Base-by-base conservation (phyloP, 2,329 filamentous ascomycete genomes). In the Xylaria sp. region DNA sequence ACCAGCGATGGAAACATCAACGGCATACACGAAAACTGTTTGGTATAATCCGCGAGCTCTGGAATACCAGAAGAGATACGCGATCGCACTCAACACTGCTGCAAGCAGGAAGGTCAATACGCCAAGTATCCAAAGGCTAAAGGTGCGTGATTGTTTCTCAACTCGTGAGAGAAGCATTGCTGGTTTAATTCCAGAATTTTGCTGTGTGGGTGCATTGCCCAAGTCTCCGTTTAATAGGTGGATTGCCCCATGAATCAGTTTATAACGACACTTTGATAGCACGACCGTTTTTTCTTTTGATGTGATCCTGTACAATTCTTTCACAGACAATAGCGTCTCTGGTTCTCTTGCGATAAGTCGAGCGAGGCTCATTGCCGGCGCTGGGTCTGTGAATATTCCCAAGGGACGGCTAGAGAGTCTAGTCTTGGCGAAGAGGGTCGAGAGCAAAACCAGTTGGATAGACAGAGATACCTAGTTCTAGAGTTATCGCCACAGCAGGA, bases 11-110 rank as follows among this genome's bases (percentile, higher is more conserved):
- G 55, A 56, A 34, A 61, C 44, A 21, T 53, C 16, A 7, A 61
- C 51, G 19, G 44, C 39, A 17, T 58, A 61, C 11, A 61, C 55
- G 24, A 61, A 61, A 7, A 48, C 39, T 8, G 58, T 56, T 13
- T 61, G 45, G 22, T 61, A 61, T 29, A 61, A 38, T 2, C 55
- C 58, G 9, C 39, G 22, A 16, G 19, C 34, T 8, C 51, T 24
- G 11, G 46, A 40, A n/a, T 48, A 55, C 40, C 42, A 48, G 21
- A 53, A 61, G 11, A 57, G 49, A 43, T 50, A 48, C 2, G 50
- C 47, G 20, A 57, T 50, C 4, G 21, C 26, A 24, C 21, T 38
- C 37, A 57, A n/a, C n/a, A 45, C 39, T 13, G 39, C 24, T 13
- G 45, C 22, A 13, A 55, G 43, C 13, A 55, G 29, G 34, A 41